These are phyloP conservation scores for Candida nitratophila DNA, from an alignment of 805 yeast genomes.

Conservation along the genomic window DNA sequence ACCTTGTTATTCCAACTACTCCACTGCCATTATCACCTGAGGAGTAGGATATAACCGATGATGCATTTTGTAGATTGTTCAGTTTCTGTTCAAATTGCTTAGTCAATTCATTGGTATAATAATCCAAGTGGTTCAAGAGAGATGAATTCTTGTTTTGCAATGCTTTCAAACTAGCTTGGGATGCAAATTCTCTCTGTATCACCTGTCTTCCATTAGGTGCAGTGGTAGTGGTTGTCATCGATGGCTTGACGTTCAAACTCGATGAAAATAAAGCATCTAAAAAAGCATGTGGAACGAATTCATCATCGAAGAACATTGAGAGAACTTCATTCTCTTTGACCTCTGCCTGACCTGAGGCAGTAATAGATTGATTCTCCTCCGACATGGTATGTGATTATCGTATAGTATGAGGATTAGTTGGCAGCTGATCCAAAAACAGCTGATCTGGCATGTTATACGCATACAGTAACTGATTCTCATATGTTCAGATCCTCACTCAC, in stretches of 20 bases:
- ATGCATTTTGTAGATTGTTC: constrained; percentile 38
- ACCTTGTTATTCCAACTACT: constrained; percentile 41
- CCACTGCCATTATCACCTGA: constrained; percentile 7
- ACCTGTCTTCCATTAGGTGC: constrained; percentile 7
- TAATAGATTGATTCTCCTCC: neutral
- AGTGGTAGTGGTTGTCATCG: constrained; percentile 3
- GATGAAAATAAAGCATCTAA: constrained; percentile 54
- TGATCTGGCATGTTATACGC: too few relatives aligned
- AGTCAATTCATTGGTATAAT: constrained; percentile 52
- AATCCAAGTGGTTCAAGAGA: constrained; percentile 53
- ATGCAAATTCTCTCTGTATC: constrained; percentile 23
- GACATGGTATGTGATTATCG: neutral
- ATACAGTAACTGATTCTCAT: too few relatives aligned
- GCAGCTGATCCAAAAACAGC: too few relatives aligned
- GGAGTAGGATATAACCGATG: constrained; percentile 41
- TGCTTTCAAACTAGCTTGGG: constrained; percentile 25
- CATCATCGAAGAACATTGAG: constrained; percentile 62
- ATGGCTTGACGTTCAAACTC: constrained; percentile 18
- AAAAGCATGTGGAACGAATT: constrained; percentile 57
- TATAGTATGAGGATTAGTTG: too few relatives aligned
- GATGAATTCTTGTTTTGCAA: constrained; percentile 43
- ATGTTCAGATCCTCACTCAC: too few relatives aligned
- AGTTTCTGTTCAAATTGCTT: constrained; percentile 46
- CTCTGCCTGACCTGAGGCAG: constrained; percentile 1
- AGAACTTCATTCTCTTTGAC: constrained; percentile 34